These are phyloP conservation scores for Cyberlindnera maclurae DNA, from an alignment of 805 yeast species.

Conservation along the genomic window DNA sequence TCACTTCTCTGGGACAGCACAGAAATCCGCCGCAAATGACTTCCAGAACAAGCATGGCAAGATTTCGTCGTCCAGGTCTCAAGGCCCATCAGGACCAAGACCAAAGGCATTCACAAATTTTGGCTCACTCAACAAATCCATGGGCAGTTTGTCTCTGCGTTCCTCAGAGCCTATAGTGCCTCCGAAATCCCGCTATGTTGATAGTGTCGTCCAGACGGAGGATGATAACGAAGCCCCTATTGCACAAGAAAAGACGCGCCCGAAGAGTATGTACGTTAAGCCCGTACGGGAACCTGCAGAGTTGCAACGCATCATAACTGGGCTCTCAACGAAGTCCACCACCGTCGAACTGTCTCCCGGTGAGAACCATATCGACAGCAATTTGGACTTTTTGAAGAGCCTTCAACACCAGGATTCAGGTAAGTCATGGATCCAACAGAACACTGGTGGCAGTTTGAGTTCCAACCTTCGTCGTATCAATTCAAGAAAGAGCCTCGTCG, in stretches of 20 bases:
- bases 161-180: constrained; percentile 9
- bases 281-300: constrained; percentile 2
- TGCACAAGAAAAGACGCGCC: constrained; percentile 18
- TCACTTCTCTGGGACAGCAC: too few species aligned
- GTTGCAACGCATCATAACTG: constrained; percentile 24
- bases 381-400: constrained; percentile 31
- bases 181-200: constrained; percentile 20
- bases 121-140: constrained; percentile 15
- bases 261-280: constrained; percentile 27
- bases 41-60: too few species aligned
- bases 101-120: constrained; percentile 7
- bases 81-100: constrained; percentile 16
- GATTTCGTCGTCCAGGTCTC: neutral
- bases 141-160: constrained; percentile 15
- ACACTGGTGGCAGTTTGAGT: constrained; percentile 27
- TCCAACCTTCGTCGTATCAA: constrained; percentile 22
- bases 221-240: neutral
- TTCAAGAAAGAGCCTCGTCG: constrained; percentile 18
- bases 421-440: constrained; percentile 25
- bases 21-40: too few species aligned
- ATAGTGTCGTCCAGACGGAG: constrained; percentile 23
- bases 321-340: constrained; percentile 12
- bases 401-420: constrained; percentile 31
- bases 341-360: constrained; percentile 20
- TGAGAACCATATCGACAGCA: constrained; percentile 26